phyloP scores from a whole-genome alignment of 1,139 yeast genomes.

The Magnusiomyces ingens region DNA sequence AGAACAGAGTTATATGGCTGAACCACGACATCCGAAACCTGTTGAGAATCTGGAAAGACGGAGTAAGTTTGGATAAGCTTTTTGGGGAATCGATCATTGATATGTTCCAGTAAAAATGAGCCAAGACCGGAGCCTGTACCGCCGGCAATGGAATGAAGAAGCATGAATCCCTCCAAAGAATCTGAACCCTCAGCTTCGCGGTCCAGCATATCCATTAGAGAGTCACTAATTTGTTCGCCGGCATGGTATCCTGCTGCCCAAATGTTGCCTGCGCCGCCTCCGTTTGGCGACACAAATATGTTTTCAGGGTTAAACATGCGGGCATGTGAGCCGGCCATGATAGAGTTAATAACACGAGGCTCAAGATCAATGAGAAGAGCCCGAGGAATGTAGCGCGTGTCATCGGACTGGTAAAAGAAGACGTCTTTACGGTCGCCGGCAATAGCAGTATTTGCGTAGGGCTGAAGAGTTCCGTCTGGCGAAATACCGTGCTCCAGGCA shows the following conservation, averaged over 20 bases:
- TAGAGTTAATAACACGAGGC: conserved; percentile 77
- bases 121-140: conserved; percentile 98
- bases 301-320: conserved; percentile 82
- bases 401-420: conserved; percentile 74
- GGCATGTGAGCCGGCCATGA: conserved; percentile 45
- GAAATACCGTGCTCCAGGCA: conserved; percentile 82
- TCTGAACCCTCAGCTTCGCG: conserved; percentile 90
- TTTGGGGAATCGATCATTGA: conserved; percentile 77
- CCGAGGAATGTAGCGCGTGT: conserved; percentile 77
- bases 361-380: conserved; percentile 81
- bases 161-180: conserved; percentile 80
- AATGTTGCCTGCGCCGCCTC: conserved; percentile 82
- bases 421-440: conserved; percentile 72
- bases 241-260: conserved; percentile 89
- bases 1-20: conserved; percentile 90
- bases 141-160: conserved; percentile 95
- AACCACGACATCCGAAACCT: conserved; percentile 89
- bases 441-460: conserved; percentile 26
- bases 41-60: conserved; percentile 68
- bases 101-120: conserved; percentile 65
- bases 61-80: conserved; percentile 80
- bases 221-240: conserved; percentile 65
- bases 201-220: conserved; percentile 73
- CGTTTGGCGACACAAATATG: conserved; percentile 68
- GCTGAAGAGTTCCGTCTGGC: conserved; percentile 56